These are phyloP conservation scores for Monosporozyma servazzii DNA, from an alignment of 805 yeast species.

Conservation along the genomic window DNA sequence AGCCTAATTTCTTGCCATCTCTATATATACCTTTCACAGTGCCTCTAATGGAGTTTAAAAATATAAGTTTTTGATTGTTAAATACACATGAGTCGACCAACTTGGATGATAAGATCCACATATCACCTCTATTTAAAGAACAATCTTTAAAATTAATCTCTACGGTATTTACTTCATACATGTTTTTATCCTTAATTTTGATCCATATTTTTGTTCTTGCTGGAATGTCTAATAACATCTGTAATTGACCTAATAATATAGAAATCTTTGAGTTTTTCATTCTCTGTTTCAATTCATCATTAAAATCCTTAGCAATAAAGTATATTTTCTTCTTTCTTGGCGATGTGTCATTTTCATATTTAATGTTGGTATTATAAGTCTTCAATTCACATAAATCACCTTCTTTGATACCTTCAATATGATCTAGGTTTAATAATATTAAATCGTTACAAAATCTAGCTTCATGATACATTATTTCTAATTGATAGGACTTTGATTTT, in stretches of 20 bases:
- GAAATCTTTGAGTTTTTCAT: constrained; percentile 39
- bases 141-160: constrained; percentile 77
- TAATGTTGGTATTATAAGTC: constrained; percentile 31
- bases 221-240: constrained; percentile 51
- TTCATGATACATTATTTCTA: constrained; percentile 50
- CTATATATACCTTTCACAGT: constrained; percentile 52
- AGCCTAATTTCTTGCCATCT: constrained; percentile 58
- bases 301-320: constrained; percentile 36
- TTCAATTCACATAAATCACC: constrained; percentile 72
- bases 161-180: constrained; percentile 68
- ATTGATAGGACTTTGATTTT: constrained; percentile 7
- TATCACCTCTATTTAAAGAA: constrained; percentile 77
- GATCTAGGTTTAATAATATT: constrained; percentile 51
- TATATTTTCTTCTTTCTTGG: constrained; percentile 29
- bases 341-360: not conserved
- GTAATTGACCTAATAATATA: constrained; percentile 50
- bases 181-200: constrained; percentile 34
- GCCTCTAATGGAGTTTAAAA: constrained; percentile 54
- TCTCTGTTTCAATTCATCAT: constrained; percentile 23
- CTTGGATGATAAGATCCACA: constrained; percentile 73
- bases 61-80: constrained; percentile 53
- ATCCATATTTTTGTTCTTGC: constrained; percentile 60
- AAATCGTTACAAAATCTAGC: constrained; percentile 45
- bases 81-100: constrained; percentile 58
- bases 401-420: constrained; percentile 53